Evolutionary conservation across 164 flowering plant genomes (phyloP).

Genomic region (Stephania japonica): DNA sequence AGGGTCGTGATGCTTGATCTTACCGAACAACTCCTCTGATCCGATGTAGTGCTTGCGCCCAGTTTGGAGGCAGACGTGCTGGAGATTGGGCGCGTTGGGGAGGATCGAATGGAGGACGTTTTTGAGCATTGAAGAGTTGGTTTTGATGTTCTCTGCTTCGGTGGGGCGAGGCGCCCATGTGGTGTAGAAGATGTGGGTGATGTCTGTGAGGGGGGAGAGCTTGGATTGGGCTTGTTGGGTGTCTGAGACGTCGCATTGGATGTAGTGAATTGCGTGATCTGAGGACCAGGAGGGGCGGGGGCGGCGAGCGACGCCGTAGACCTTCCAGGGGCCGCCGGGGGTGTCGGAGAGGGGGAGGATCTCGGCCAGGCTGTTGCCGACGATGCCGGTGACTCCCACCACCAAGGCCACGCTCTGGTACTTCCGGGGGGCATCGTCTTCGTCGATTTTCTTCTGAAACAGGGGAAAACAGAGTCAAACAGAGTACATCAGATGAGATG

Average conservation of each 20-base stretch:
- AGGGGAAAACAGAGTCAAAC: neutral
- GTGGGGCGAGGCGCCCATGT: conserved; percentile 41
- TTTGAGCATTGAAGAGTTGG: conserved; percentile 52
- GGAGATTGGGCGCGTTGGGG: conserved; percentile 55
- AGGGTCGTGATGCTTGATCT: conserved; percentile 38
- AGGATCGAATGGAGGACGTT: conserved; percentile 59
- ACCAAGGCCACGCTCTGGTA: conserved; percentile 59
- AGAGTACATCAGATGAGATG: neutral
- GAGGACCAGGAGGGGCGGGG: conserved; percentile 56
- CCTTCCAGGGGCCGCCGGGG: conserved; percentile 91
- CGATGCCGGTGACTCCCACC: conserved; percentile 77
- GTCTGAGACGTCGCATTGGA: conserved; percentile 65
- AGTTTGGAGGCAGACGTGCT: conserved; percentile 68
- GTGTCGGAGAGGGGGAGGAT: conserved; percentile 76
- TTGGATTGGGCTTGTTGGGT: conserved; percentile 33
- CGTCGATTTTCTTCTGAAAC: conserved; percentile 61
- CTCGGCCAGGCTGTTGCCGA: conserved; percentile 81
- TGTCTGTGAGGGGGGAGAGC: conserved; percentile 57
- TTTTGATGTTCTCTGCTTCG: conserved; percentile 48
- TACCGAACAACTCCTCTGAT: conserved; percentile 35
- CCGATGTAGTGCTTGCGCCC: conserved; percentile 66
- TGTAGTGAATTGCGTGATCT: conserved; percentile 57
- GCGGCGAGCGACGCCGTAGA: conserved; percentile 74
- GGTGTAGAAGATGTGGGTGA: conserved; percentile 74
- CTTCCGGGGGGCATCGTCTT: conserved; percentile 31